Evolutionary conservation across 169 alveolate genomes (phyloP).

Genomic region (Babesia bovis): DNA sequence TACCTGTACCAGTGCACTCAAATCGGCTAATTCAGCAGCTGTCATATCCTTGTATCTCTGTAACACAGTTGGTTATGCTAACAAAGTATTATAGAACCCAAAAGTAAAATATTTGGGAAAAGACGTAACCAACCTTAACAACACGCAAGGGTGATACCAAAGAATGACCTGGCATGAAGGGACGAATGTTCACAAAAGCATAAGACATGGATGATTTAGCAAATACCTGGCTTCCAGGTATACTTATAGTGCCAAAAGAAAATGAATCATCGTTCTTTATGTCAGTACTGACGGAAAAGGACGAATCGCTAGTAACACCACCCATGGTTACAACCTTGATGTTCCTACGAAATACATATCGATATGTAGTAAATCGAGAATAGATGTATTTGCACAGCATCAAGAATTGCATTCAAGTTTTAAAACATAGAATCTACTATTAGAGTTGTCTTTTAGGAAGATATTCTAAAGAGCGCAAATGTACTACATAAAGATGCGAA

Average conservation of each 20-base stretch:
- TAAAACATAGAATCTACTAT: no score
- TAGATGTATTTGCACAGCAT: no score
- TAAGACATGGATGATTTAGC: constrained; percentile 62
- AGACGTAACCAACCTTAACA: constrained; percentile 44
- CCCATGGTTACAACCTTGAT: background rate
- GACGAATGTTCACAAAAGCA: constrained; percentile 75
- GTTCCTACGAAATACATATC: background rate
- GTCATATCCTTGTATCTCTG: constrained; percentile 64
- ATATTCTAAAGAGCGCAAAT: no score
- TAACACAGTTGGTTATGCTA: background rate
- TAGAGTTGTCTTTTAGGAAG: no score
- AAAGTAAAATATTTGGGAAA: background rate
- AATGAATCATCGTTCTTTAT: constrained; percentile 32
- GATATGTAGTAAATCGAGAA: no score
- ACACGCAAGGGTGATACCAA: constrained; percentile 72
- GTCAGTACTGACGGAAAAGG: background rate
- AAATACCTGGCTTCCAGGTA: constrained; percentile 69
- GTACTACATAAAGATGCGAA: no score
- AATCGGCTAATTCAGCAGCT: constrained; percentile 50
- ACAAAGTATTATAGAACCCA: background rate
- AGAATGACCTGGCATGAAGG: constrained; percentile 76
- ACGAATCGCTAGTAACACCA: background rate
- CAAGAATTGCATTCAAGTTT: no score
- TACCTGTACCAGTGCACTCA: constrained; percentile 49
- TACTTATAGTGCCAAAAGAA: constrained; percentile 62